Conservation (phyloP, 805 yeast genomes). For the Saturnispora galanensis region DNA sequence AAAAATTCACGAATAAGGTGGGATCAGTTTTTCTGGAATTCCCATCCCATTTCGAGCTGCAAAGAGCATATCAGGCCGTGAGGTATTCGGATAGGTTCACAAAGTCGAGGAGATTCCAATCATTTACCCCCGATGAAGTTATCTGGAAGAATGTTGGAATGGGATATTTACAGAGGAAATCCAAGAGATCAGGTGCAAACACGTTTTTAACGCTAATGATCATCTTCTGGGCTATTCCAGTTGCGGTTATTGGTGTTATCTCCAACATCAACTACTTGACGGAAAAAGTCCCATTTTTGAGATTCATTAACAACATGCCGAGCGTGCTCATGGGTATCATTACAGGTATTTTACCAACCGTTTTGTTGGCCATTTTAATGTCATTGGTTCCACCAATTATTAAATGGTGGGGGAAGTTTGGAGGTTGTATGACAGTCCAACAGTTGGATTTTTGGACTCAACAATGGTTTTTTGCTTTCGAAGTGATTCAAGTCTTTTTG, state of each 20-base stretch:
- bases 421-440: slow-evolving; percentile 66
- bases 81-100: slow-evolving; percentile 41
- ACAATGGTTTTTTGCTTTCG: slow-evolving; percentile 82
- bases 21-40: slow-evolving; percentile 77
- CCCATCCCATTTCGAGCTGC: slow-evolving; percentile 77
- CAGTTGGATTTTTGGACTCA: slow-evolving; percentile 76
- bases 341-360: slow-evolving; percentile 80
- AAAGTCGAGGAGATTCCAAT: slow-evolving; percentile 42
- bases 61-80: slow-evolving; percentile 78
- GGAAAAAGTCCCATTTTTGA: slow-evolving; percentile 59
- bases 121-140: slow-evolving; percentile 71
- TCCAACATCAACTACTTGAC: slow-evolving; percentile 78
- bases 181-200: slow-evolving; percentile 49
- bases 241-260: slow-evolving; percentile 91
- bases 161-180: slow-evolving; percentile 44
- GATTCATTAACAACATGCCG: slow-evolving; percentile 72
- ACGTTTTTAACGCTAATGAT: slow-evolving; percentile 57
- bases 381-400: slow-evolving; percentile 78
- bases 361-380: slow-evolving; percentile 75
- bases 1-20: slow-evolving; percentile 35
- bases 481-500: slow-evolving; percentile 80
- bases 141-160: slow-evolving; percentile 71
- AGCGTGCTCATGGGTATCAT: slow-evolving; percentile 62
- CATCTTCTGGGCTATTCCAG: slow-evolving; percentile 93
- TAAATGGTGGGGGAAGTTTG: slow-evolving; percentile 60